Percentiles rank a stretch among this genome's conserved stretches.
phyloP scores from a whole-genome alignment of 495 filamentous ascomycete genomes.

The Podospora pseudoanserina region DNA sequence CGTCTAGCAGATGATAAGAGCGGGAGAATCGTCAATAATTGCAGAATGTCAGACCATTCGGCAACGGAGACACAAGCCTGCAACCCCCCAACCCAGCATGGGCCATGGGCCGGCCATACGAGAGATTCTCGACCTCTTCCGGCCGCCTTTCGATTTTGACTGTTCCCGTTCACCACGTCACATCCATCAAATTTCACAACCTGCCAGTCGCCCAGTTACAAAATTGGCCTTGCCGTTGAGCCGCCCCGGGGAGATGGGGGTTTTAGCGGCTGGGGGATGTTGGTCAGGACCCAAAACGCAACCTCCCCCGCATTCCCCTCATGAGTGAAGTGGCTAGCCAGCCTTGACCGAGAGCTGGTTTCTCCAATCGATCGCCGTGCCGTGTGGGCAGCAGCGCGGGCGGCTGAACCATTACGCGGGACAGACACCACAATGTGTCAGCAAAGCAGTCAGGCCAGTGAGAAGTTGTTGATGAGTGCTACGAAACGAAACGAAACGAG shows the following conservation, averaged over 20 bases:
- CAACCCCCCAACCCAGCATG: neutral
- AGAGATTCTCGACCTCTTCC: slow-evolving; percentile 4
- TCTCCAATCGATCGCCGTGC: slow-evolving; percentile 7
- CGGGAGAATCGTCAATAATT: neutral
- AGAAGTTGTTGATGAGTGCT: neutral
- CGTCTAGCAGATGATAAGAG: neutral
- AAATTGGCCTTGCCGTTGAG: neutral
- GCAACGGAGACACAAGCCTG: neutral
- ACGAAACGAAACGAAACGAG: slow-evolving; percentile 1
- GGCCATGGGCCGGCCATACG: neutral
- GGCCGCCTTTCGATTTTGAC: neutral
- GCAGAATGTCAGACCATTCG: neutral
- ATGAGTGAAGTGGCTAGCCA: neutral
- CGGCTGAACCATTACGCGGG: slow-evolving; percentile 6
- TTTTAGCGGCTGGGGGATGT: neutral
- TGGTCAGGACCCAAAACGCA: neutral
- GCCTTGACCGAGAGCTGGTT: neutral
- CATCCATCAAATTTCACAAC: neutral
- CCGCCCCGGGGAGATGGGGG: neutral
- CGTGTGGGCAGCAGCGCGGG: neutral
- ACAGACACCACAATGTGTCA: neutral
- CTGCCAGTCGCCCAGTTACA: neutral
- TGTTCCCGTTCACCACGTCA: neutral
- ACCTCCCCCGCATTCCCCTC: slow-evolving; percentile 10
- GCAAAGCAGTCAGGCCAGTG: neutral